Evolutionary conservation across 108 stramenopile species (phyloP).

Genomic region (Cyclostephanos invisitatus): DNA sequence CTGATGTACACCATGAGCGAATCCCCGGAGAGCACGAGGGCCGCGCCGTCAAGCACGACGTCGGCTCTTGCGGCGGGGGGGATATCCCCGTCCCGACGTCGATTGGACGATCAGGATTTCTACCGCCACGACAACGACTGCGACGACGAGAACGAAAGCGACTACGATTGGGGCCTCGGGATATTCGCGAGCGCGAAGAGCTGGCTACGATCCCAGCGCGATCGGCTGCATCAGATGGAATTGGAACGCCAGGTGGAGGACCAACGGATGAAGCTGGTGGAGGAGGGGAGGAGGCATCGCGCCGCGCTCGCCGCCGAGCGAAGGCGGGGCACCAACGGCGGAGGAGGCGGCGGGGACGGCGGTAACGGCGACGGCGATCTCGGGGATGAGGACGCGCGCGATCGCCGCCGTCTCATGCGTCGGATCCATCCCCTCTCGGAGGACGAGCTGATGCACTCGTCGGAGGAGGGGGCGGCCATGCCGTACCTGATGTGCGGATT

Average conservation of each 20-base stretch:
- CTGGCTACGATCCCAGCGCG: constrained; percentile 45
- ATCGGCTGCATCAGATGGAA: constrained; percentile 40
- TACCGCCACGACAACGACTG: neutral
- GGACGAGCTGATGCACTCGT: neutral
- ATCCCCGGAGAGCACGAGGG: neutral
- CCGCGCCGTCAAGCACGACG: neutral
- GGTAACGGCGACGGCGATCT: neutral
- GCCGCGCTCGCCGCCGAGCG: constrained; percentile 27
- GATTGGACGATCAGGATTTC: neutral
- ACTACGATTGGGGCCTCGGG: constrained; percentile 10
- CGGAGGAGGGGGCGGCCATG: constrained; percentile 3
- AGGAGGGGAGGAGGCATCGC: constrained; percentile 45
- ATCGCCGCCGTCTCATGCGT: neutral
- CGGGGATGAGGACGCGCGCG: constrained; percentile 10
- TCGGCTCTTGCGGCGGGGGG: neutral
- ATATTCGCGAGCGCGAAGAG: constrained; percentile 37
- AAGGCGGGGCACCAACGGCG: constrained; percentile 1
- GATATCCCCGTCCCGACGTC: neutral
- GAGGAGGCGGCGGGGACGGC: neutral
- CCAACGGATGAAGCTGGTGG: constrained; percentile 42
- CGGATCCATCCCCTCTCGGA: neutral
- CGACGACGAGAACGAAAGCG: neutral
- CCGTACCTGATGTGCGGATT: constrained; percentile 38
- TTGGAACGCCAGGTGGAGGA: constrained; percentile 51
- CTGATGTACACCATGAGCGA: constrained; percentile 7